Evolutionary conservation across 192 early-diverging fungal genomes (phyloP), one percentile per base, ranked within the genome.

Genomic region (Haplosporangium gracile): DNA sequence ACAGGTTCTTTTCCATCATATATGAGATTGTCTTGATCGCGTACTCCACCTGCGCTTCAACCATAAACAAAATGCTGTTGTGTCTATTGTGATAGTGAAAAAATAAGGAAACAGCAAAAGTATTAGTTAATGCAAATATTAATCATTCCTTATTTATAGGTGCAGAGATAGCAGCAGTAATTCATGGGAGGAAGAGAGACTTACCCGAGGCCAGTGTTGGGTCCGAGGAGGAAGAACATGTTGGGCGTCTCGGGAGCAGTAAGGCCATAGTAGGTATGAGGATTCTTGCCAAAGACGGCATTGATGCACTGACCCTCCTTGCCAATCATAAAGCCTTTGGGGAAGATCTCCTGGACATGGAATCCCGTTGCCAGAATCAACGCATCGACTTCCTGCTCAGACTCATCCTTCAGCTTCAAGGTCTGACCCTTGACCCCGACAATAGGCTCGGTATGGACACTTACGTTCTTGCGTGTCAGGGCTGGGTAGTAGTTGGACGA

Each of bases 281-380:
- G 51, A 24, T 77, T 77, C 4, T 82, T 80, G 40, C 75, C 75
- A 76, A 78, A 89, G 3, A 77, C 79, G 6, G 77, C 34, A 13
- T 70, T 55, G 11, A 90, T 72, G 71, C 72, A 73, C 42, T 38
- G n/a, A 18, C 80, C 74, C 40, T 68, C 60, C 22, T 78, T 76
- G 49, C 90, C 91, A 63, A 79, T 55, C 26, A 91, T 45, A 57
- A 78, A 80, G 2, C 80, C 72, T n/a, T 68, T 24, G n/a, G 70
- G 63, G 11, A 88, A 70, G 4, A 77, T 10, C 4, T 79, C 45
- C 65, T 83, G 85, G 16, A 80, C 79, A 22, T 88, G 53, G 79
- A 91, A 92, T 9, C 91, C 91, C 22, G 91, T 92, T 16, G 90
- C 91, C 10, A 89, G 55, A 29, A 91, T 82, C 39, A 92, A 45